Percentiles rank a stretch among this genome's conserved stretches.
These are phyloP conservation scores for Meyerozyma guilliermondii DNA, from an alignment of 1,139 yeast genomes.

Conservation along the genomic window DNA sequence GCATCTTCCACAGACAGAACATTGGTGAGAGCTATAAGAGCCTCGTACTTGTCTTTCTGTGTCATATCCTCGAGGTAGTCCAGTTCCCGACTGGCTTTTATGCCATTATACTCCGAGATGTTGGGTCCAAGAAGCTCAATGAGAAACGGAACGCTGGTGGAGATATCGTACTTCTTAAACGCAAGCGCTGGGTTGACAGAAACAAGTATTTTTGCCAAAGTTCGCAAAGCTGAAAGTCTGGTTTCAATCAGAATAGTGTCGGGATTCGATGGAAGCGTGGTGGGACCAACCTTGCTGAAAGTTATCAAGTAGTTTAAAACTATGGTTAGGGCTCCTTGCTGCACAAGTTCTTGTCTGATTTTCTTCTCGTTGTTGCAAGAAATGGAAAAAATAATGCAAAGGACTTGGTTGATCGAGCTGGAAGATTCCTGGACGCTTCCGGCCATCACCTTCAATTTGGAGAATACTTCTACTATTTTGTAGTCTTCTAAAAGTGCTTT, in stretches of 20 bases:
- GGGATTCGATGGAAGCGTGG: slow-evolving; percentile 17
- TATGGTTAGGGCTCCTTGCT: slow-evolving; percentile 42
- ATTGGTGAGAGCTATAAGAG: slow-evolving; percentile 47
- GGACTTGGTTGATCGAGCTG: slow-evolving; percentile 14
- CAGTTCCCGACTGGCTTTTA: slow-evolving; percentile 6
- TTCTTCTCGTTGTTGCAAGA: slow-evolving; percentile 20
- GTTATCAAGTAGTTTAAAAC: slow-evolving; percentile 33
- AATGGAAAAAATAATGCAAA: slow-evolving; percentile 22
- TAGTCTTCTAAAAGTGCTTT: background rate
- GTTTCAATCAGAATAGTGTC: slow-evolving; percentile 14
- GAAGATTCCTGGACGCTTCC: slow-evolving; percentile 11
- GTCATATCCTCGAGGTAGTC: slow-evolving; percentile 25
- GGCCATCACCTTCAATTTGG: slow-evolving; percentile 19
- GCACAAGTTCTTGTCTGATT: slow-evolving; percentile 33
- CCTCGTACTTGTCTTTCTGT: slow-evolving; percentile 36
- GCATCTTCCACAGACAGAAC: slow-evolving; percentile 29
- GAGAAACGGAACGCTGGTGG: slow-evolving; percentile 43
- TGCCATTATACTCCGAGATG: slow-evolving; percentile 18
- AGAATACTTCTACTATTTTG: slow-evolving; percentile 13
- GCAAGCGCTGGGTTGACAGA: slow-evolving; percentile 36
- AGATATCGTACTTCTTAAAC: slow-evolving; percentile 35
- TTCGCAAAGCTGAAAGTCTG: slow-evolving; percentile 25
- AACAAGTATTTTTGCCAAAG: slow-evolving; percentile 41
- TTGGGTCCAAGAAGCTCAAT: slow-evolving; percentile 41
- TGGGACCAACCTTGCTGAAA: slow-evolving; percentile 20